Evolutionary conservation across 2,329 filamentous ascomycete genomes (phyloP).

Genomic region (Hypomyces perniciosus): DNA sequence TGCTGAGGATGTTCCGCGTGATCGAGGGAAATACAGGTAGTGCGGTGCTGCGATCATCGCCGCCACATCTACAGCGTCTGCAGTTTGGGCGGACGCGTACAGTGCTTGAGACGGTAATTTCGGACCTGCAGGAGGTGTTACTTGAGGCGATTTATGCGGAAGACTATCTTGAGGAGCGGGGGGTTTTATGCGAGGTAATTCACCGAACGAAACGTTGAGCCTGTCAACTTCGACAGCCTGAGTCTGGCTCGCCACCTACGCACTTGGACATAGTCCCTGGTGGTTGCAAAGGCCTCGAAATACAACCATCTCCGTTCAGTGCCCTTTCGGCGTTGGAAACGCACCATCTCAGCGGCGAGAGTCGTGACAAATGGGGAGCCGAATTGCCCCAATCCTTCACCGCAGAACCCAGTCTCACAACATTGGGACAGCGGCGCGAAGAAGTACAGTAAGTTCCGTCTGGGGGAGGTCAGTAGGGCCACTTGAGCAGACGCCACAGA

Average conservation of each 20-base stretch:
- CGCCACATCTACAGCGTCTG: conserved; percentile 4
- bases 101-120: conserved; percentile 2
- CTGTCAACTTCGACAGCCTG: neutral
- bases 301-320: neutral
- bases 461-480: neutral
- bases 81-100: conserved; percentile 11
- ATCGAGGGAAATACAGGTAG: conserved; percentile 2
- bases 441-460: neutral
- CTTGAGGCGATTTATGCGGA: conserved; percentile 11
- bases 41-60: conserved; percentile 1
- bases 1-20: conserved; percentile 6
- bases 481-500: neutral
- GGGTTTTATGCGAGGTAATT: conserved; percentile 2
- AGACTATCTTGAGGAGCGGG: conserved; percentile 10
- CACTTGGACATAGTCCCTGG: no score
- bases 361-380: neutral
- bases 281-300: no score
- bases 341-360: neutral
- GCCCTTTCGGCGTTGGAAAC: neutral
- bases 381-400: neutral
- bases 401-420: conserved; percentile 2
- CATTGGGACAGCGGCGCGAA: neutral
- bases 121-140: conserved; percentile 8
- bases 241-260: neutral
- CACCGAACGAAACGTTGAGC: conserved; percentile 1